A percentile compares a stretch with the other conserved stretches of the same genome.
Conservation (phyloP, 192 early-diverging fungal species). For the Dissophora globulifera region DNA sequence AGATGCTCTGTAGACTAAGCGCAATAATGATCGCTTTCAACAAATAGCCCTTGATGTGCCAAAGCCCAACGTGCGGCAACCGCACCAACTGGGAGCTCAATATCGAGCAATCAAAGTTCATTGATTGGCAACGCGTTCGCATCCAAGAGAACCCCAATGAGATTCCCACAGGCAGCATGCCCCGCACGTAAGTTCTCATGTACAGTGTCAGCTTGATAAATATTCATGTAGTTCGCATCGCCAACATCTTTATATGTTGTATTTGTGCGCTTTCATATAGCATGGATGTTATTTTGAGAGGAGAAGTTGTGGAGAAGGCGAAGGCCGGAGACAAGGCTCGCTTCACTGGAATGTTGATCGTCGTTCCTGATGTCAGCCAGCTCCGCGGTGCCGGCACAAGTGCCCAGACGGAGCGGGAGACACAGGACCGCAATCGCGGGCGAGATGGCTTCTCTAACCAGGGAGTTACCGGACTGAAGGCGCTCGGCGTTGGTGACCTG, state of each 20-base stretch:
- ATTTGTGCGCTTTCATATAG: constrained; percentile 47
- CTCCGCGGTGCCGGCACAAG: constrained; percentile 76
- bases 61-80: constrained; percentile 85
- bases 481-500: constrained; percentile 90
- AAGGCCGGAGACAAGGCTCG: constrained; percentile 95
- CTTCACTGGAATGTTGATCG: constrained; percentile 90
- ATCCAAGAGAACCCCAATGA: constrained; percentile 96
- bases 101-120: constrained; percentile 87
- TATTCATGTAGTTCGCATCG: background rate
- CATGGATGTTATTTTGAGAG: constrained; percentile 94
- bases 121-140: constrained; percentile 97
- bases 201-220: background rate
- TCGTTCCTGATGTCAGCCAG: constrained; percentile 90
- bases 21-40: no score
- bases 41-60: constrained; percentile 82
- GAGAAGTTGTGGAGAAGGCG: constrained; percentile 91
- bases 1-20: no score
- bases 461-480: constrained; percentile 86
- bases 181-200: constrained; percentile 74
- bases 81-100: constrained; percentile 80
- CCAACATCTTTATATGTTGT: no score
- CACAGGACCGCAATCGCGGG: constrained; percentile 51
- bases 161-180: constrained; percentile 98
- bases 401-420: constrained; percentile 43
- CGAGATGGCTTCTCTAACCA: constrained; percentile 73